Percentiles rank a stretch among this genome's conserved stretches.
phyloP scores from a whole-genome alignment of 2,329 filamentous ascomycete species.

The Ceratocystis lukuohia region DNA sequence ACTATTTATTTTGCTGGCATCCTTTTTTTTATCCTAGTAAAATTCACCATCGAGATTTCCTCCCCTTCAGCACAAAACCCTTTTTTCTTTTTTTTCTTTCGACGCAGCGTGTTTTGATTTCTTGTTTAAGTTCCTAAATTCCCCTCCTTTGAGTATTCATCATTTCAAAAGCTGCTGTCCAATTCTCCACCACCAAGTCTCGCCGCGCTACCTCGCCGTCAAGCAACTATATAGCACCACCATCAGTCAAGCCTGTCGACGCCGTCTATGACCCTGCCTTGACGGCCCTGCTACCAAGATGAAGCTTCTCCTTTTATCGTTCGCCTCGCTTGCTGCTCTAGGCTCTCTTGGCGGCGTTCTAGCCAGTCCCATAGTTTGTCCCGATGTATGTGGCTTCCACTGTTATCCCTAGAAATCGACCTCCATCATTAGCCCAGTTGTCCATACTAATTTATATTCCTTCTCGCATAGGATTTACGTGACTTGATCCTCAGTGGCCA shows the following conservation, averaged over 20 bases:
- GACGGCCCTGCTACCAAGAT: neutral
- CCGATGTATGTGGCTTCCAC: constrained; percentile 13
- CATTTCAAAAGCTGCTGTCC: neutral
- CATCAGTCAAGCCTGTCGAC: neutral
- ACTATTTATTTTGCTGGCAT: neutral
- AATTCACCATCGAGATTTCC: no score
- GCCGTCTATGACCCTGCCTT: neutral
- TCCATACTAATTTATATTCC: neutral
- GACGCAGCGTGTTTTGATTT: neutral
- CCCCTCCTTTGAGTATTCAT: neutral
- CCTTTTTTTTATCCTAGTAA: neutral
- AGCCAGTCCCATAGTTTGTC: constrained; percentile 17
- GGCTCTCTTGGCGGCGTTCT: neutral
- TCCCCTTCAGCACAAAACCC: no score
- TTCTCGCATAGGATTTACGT: constrained; percentile 19
- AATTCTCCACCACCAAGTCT: neutral
- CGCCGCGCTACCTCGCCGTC: neutral
- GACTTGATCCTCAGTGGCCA: constrained; percentile 36
- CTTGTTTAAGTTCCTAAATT: neutral
- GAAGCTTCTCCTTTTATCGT: neutral
- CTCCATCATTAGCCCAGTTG: neutral
- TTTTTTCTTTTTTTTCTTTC: neutral
- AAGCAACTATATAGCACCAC: neutral
- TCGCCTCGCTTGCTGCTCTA: neutral
- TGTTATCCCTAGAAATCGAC: neutral